These are phyloP conservation scores for Lachancea kluyveri DNA, from an alignment of 805 yeast species.

Conservation along the genomic window DNA sequence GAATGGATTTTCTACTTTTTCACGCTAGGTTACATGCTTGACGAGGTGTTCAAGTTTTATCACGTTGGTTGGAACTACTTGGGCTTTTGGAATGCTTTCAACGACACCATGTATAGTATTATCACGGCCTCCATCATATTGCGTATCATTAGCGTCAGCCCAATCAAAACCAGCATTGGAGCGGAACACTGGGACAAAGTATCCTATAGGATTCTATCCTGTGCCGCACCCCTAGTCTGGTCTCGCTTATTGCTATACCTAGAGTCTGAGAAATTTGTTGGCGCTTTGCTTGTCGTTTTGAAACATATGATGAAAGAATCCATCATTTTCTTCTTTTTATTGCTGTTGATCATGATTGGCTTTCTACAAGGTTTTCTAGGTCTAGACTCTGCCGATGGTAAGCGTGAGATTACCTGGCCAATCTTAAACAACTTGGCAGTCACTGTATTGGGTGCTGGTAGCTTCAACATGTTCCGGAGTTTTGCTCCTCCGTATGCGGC, in stretches of 20 bases:
- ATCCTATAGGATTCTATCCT: slow-evolving; percentile 64
- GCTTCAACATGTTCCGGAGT: slow-evolving; percentile 58
- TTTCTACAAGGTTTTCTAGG: slow-evolving; percentile 85
- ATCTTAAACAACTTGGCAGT: slow-evolving; percentile 60
- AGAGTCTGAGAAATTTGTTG: slow-evolving; percentile 77
- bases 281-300: slow-evolving; percentile 81
- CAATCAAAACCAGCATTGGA: slow-evolving; percentile 19
- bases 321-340: slow-evolving; percentile 69
- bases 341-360: slow-evolving; percentile 66
- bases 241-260: slow-evolving; percentile 65
- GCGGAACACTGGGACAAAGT: slow-evolving; percentile 42
- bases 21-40: slow-evolving; percentile 59
- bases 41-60: slow-evolving; percentile 64
- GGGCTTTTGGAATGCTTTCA: slow-evolving; percentile 75
- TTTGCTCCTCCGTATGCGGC: slow-evolving; percentile 85
- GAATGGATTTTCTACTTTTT: slow-evolving; percentile 59
- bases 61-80: slow-evolving; percentile 70
- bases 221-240: slow-evolving; percentile 88
- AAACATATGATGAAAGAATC: slow-evolving; percentile 87
- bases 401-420: slow-evolving; percentile 61
- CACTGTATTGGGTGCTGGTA: slow-evolving; percentile 70
- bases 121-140: slow-evolving; percentile 47
- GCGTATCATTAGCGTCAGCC: slow-evolving; percentile 37
- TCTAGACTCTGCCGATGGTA: slow-evolving; percentile 82
- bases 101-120: slow-evolving; percentile 59